Evolutionary conservation across 495 filamentous ascomycete genomes (phyloP).

Genomic region (Entonaema liquescens): DNA sequence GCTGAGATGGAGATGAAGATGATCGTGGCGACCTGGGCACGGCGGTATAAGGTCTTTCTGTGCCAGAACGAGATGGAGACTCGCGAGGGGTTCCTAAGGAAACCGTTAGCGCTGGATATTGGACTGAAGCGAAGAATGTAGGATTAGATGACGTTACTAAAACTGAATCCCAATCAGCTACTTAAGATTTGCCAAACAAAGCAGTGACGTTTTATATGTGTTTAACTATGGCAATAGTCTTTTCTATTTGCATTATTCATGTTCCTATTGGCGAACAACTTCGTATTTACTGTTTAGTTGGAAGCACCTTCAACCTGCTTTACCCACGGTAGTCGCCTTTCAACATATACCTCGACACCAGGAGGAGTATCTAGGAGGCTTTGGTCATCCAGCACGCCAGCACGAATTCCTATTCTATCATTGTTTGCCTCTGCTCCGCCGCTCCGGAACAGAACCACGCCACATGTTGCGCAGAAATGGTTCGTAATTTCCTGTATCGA

Average conservation of each 20-base stretch:
- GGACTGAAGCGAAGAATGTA: conserved; percentile 58
- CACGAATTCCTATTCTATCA: conserved; percentile 11
- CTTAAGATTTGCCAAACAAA: neutral
- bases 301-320: conserved; percentile 21
- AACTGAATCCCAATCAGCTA: too few species aligned
- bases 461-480: conserved; percentile 19
- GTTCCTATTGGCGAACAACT: neutral
- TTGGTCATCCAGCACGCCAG: conserved; percentile 24
- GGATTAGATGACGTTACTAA: neutral
- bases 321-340: conserved; percentile 17
- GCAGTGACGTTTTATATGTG: neutral
- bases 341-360: conserved; percentile 18
- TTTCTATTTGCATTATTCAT: neutral
- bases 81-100: conserved; percentile 87
- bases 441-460: conserved; percentile 6
- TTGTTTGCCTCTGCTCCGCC: neutral
- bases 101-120: conserved; percentile 79
- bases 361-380: conserved; percentile 6
- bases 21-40: conserved; percentile 79
- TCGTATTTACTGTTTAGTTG: conserved; percentile 18
- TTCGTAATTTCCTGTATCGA: conserved; percentile 10
- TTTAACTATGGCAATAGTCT: too few species aligned
- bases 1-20: conserved; percentile 93
- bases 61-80: conserved; percentile 77
- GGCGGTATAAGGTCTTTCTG: conserved; percentile 77